Conservation (phyloP, 2,329 filamentous ascomycete species). For the Endoconidiophora laricicola region DNA sequence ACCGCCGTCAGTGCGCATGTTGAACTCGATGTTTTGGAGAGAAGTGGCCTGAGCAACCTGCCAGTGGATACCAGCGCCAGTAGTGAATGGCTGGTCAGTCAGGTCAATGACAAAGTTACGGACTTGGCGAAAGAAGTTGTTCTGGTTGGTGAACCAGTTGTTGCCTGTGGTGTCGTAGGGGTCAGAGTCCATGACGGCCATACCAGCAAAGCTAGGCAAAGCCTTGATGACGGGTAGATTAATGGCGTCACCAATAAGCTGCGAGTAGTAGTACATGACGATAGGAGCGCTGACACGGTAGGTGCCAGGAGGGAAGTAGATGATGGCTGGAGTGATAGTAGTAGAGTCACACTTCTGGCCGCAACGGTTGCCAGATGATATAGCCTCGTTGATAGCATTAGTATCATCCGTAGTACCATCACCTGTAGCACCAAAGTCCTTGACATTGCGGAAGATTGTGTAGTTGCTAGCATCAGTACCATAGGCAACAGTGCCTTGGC, state of each 20-base stretch:
- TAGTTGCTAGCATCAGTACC: constrained; percentile 30
- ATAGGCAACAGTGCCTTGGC: constrained; percentile 53
- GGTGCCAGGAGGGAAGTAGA: constrained; percentile 83
- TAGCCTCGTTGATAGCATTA: constrained; percentile 69
- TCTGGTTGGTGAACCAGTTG: constrained; percentile 69
- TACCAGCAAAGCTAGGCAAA: constrained; percentile 56
- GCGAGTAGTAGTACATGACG: constrained; percentile 80
- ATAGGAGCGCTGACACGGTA: constrained; percentile 70
- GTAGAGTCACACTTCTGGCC: constrained; percentile 66
- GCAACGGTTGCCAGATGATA: constrained; percentile 64
- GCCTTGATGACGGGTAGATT: constrained; percentile 62
- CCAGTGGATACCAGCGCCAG: constrained; percentile 64
- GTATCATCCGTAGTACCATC: constrained; percentile 65
- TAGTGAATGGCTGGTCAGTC: constrained; percentile 41
- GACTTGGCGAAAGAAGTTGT: constrained; percentile 71
- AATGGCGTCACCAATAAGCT: constrained; percentile 69
- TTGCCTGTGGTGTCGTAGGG: constrained; percentile 54
- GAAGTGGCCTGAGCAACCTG: constrained; percentile 72
- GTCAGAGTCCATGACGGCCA: constrained; percentile 78
- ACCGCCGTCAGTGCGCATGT: constrained; percentile 54
- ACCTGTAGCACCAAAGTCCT: constrained; percentile 57
- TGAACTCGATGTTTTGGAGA: constrained; percentile 66
- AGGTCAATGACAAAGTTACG: constrained; percentile 71
- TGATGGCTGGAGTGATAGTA: constrained; percentile 67
- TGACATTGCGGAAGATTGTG: constrained; percentile 62